Conservation (phyloP, 1,139 yeast species). For the Zygoascus meyerae region DNA sequence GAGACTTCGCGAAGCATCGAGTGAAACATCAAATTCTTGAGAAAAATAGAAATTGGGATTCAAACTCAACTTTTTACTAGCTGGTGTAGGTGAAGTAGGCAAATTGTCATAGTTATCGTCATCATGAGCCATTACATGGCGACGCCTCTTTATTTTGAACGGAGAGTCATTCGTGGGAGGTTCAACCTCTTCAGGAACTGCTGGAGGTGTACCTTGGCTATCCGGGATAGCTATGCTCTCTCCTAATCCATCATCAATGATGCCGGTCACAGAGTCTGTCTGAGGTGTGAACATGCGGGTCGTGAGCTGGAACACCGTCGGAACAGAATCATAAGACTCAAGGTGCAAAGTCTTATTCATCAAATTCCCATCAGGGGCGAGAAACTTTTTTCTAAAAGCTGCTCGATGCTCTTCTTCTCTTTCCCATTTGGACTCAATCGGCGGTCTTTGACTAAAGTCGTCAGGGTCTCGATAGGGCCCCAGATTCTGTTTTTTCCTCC, state of each 20-base stretch:
- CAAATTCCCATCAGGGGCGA: neutral
- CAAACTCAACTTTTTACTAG: neutral
- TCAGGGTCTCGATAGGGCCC: conserved; percentile 9
- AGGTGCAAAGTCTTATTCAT: neutral
- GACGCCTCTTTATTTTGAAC: conserved; percentile 2
- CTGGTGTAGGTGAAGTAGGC: neutral
- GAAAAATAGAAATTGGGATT: conserved; percentile 5
- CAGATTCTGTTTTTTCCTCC: conserved; percentile 27
- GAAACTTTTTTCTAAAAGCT: conserved; percentile 3
- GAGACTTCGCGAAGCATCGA: conserved; percentile 10
- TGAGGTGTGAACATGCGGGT: conserved; percentile 5
- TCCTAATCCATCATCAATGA: too few species aligned
- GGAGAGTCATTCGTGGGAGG: neutral
- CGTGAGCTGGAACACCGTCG: conserved; percentile 6
- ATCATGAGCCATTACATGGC: neutral
- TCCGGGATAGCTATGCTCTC: neutral
- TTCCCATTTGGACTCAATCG: conserved; percentile 8
- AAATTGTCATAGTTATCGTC: neutral
- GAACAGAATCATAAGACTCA: conserved; percentile 5
- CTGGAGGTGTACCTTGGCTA: neutral
- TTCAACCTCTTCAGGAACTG: conserved; percentile 1
- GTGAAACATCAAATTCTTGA: conserved; percentile 9
- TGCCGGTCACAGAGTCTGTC: neutral
- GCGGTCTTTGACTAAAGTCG: conserved; percentile 5
- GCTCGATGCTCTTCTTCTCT: conserved; percentile 12